Base-by-base conservation (phyloP, 768 basidiomycete genomes). In the Gloeophyllum trabeum region DNA sequence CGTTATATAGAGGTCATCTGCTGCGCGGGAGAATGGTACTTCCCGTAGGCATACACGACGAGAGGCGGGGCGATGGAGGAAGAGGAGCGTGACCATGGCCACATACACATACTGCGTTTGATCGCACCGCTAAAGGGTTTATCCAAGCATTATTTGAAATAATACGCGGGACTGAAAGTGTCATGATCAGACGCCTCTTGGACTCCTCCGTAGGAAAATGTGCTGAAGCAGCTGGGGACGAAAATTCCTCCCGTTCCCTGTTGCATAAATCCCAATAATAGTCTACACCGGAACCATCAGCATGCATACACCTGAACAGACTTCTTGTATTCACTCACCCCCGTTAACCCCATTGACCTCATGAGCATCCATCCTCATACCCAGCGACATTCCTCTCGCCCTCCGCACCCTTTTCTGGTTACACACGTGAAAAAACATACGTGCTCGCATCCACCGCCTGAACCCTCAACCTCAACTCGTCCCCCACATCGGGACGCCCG, bases 191-290 rank as follows among this genome's bases (percentile, higher is more conserved):
- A 32, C 28, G 16, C 28, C 16, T 10, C 16, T 16, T 32, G 28
- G 28, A 10, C 16, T 10, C 28, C 28, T 10, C 16, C 10, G 36
- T 37, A 37, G 20, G 10, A 7, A 37, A 37, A 37, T 19, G 10
- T 37, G 20, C 10, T 37, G 24, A 44, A 46, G 36, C 32, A 49
- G 19, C 48, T 48, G 6, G 25, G 34, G 14, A 19, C 38, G 20
- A 20, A 18, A 18, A 14, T 46, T 30, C 10, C 6, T 22, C 3
- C 48, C 50, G 23, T 51, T 46, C 10, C 50, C 50, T 12, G 50
- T 46, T 5, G 50, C 50, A 35, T 43, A 51, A 42, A 51, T 46
- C 10, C 50, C 50, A 21, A 51, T 23, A 23, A 51, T 45, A 1
- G 50, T 51, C 30, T 40, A 16, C 7, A 34, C 2, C 16, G 4